Conservation (phyloP, 192 early-diverging fungal genomes). For the Coemansia sp. region DNA sequence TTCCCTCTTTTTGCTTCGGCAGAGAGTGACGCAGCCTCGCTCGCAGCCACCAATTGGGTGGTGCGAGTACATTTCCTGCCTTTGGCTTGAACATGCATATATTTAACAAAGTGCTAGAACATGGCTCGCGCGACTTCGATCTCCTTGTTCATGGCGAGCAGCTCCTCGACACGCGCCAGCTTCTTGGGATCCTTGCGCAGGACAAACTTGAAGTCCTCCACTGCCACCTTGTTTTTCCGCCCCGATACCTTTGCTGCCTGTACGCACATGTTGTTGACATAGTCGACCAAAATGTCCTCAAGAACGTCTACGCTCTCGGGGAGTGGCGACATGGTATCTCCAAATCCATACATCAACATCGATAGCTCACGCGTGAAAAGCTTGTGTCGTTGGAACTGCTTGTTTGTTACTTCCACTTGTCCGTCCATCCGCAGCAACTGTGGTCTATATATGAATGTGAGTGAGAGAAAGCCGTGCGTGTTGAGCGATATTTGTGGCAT, state of each 20-base stretch:
- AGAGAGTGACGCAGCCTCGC: background rate
- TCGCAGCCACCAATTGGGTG: background rate
- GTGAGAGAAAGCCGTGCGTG: background rate
- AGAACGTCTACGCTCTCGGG: constrained; percentile 48
- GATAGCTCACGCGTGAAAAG: constrained; percentile 48
- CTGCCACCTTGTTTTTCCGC: constrained; percentile 22
- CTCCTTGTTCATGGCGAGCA: constrained; percentile 53
- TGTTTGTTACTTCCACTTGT: constrained; percentile 41
- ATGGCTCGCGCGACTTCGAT: constrained; percentile 41
- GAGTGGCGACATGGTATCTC: constrained; percentile 29
- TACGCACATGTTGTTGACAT: constrained; percentile 43
- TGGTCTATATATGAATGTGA: background rate
- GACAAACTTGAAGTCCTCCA: constrained; percentile 52
- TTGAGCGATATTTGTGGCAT: background rate
- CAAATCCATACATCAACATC: constrained; percentile 50
- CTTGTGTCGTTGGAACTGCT: constrained; percentile 47
- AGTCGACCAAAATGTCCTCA: constrained; percentile 52
- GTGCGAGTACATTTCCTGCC: background rate
- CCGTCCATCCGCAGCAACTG: constrained; percentile 26
- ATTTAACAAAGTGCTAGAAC: constrained; percentile 7
- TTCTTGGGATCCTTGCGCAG: constrained; percentile 55
- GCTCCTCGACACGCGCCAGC: constrained; percentile 49
- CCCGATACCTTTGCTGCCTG: constrained; percentile 42
- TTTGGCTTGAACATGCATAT: background rate
- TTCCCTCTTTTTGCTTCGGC: background rate